Evolutionary conservation across 2,329 filamentous ascomycete species (phyloP), one percentile per base, ranked within the genome.

Genomic region (Drechmeria coniospora): DNA sequence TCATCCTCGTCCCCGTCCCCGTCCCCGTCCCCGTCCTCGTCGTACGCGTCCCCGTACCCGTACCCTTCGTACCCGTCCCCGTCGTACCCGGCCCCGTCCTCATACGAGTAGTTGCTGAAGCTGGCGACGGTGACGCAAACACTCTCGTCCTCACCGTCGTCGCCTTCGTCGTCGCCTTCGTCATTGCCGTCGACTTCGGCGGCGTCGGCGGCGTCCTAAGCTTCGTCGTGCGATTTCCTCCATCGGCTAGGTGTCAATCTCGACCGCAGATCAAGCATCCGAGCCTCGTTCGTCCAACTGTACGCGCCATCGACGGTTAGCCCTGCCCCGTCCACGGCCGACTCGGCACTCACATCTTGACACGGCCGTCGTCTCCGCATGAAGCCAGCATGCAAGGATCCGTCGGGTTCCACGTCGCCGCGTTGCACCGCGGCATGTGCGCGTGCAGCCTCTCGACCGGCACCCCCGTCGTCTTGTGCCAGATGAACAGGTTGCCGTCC

Each of bases 371-470:
- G 49, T 98, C 90, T 12, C 87, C 86, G 32, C 81, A 87, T 9
- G 84, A 87, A 11, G 84, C 90, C 53, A 94, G 82, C 60, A 94
- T 77, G 35, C 70, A 71, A 1, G 82, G 74, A 45, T 94, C 72
- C 8, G 59, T 65, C 1, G 90, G 86, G 43, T 87, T 90, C 87
- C 90, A 98, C 14, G 78, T 68, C 21, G 92, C 79, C 6, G 82
- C 71, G 47, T 94, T 95, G 37, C 90, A 87, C 19, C 83, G 77
- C 9, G 68, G 65, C 6, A 61, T 57, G 42, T 95, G 87, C 0
- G 75, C 86, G 18, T 73, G 66, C 3, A 95, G 59, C 26, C 70
- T 75, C 44, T 84, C 80, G 5, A 98, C 72, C 1, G 78, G 63
- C 5, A 67, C 62, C 5, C 82, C 83, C 20, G 79, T 82, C 31